Evolutionary conservation across 495 filamentous ascomycete species (phyloP).

Genomic region (Hypoxylon fuscum): DNA sequence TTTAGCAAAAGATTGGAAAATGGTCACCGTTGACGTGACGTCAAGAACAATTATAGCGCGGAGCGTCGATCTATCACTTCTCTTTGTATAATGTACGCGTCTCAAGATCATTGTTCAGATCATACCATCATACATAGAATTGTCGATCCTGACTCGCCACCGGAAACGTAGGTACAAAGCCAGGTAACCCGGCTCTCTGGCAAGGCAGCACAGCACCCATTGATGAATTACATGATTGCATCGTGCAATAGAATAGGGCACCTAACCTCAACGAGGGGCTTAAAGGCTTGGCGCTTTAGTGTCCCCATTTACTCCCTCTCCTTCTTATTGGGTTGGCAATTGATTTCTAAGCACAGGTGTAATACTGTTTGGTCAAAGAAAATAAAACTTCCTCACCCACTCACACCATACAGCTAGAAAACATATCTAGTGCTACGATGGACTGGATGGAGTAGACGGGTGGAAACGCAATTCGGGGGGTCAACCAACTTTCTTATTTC

Average conservation of each 20-base stretch:
- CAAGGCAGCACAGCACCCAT: neutral
- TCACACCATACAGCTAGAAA: neutral
- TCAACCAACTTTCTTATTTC: conserved; percentile 12
- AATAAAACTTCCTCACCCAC: conserved; percentile 9
- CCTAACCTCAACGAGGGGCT: conserved; percentile 1
- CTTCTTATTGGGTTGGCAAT: conserved; percentile 9
- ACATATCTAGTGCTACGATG: neutral
- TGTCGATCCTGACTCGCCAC: conserved; percentile 35
- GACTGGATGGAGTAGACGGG: conserved; percentile 5
- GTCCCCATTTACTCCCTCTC: neutral
- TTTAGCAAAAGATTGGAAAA: neutral
- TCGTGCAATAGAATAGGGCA: conserved; percentile 25
- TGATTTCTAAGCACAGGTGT: conserved; percentile 33
- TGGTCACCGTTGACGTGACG: conserved; percentile 26
- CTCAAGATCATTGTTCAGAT: conserved; percentile 21
- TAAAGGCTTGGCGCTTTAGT: too few relatives aligned
- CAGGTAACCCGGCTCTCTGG: neutral
- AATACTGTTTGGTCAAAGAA: conserved; percentile 23
- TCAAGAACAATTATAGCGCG: conserved; percentile 17
- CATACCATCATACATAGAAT: conserved; percentile 33
- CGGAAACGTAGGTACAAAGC: neutral
- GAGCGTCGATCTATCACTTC: conserved; percentile 5
- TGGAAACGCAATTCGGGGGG: conserved; percentile 7
- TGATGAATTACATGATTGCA: conserved; percentile 29
- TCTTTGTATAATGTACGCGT: neutral